Conservation (phyloP, 768 basidiomycete species). For the Rhodocollybia butyracea region DNA sequence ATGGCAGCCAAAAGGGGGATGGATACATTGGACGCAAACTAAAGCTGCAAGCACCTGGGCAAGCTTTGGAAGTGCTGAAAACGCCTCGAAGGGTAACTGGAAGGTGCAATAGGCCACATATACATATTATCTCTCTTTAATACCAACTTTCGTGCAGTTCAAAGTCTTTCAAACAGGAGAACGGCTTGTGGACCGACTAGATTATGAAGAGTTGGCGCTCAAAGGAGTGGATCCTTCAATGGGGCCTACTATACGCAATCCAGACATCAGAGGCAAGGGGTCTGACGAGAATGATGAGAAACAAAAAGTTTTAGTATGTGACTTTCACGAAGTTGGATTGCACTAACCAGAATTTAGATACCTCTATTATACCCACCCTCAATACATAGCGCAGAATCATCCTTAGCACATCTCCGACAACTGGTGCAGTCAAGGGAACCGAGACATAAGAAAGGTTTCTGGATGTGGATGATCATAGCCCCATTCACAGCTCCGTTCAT, state of each 20-base stretch:
- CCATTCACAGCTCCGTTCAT: conserved; percentile 77
- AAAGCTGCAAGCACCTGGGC: conserved; percentile 63
- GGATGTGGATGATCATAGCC: conserved; percentile 58
- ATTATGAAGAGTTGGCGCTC: conserved; percentile 78
- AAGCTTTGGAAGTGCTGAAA: conserved; percentile 68
- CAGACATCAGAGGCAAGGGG: conserved; percentile 15
- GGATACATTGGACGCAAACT: conserved; percentile 42
- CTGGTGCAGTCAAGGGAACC: conserved; percentile 57
- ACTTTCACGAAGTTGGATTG: not conserved
- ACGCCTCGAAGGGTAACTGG: conserved; percentile 64
- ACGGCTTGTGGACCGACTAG: conserved; percentile 64
- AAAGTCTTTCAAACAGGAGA: conserved; percentile 63
- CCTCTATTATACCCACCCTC: conserved; percentile 60
- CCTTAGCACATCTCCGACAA: conserved; percentile 44
- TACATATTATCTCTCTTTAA: not conserved
- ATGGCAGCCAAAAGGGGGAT: conserved; percentile 43
- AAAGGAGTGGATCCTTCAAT: conserved; percentile 69
- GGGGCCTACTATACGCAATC: conserved; percentile 45
- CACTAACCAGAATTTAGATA: conserved; percentile 41
- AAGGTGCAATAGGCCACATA: conserved; percentile 40
- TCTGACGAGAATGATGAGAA: conserved; percentile 14
- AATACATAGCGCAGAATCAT: conserved; percentile 28
- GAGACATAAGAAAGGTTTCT: conserved; percentile 63
- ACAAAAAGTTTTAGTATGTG: conserved; percentile 8
- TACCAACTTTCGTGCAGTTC: conserved; percentile 33